Evolutionary conservation across 371 early-diverging fungal genomes (phyloP), one percentile per base, ranked within the genome.

Genomic region (Haplosporangium sp.): DNA sequence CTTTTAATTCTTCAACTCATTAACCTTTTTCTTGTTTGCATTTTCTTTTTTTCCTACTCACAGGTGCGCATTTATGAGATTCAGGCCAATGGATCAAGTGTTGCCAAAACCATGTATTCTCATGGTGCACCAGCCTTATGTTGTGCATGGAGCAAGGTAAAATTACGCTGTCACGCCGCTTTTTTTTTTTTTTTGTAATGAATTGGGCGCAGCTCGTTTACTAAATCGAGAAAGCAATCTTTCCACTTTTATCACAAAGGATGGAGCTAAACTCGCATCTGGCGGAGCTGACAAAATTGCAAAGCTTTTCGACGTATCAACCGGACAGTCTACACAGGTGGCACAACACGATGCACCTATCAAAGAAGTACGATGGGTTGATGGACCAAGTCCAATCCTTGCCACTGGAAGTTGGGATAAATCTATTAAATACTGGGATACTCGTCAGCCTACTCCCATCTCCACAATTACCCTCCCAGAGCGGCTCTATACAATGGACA

Each of bases 21-120:
- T 45, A 15, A 45, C 15, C 15, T 44, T 27, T 27, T 27, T 27
- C 27, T 27, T 42, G 44, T 42, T 42, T 50, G 11, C n/a, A 50
- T 50, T 15, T 50, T n/a, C 15, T 50, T 4, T n/a, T 50, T 50
- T 42, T 42, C 27, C 27, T 27, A 27, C 45, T 15, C 10, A 35
- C 84, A 97, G 96, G 96, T 96, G 39, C 87, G 97, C 68, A 91
- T 97, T 60, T 97, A 95, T 85, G 96, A 97, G 83, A 91, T 97
- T 35, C 92, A 93, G 57, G 83, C 88, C 7, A 91, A 87, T 15
- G 81, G 90, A 64, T 83, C 86, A 48, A 90, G 96, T 0, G 76
- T 89, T 10, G 94, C 95, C 5, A 94, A 94, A 76, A 91, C 95
- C 0, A 82, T 90, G 27, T 96, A 94, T 67, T 77, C 86, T 19